Evolutionary conservation across 805 yeast species (phyloP).

Genomic region (Starmerella ratchasimensis): DNA sequence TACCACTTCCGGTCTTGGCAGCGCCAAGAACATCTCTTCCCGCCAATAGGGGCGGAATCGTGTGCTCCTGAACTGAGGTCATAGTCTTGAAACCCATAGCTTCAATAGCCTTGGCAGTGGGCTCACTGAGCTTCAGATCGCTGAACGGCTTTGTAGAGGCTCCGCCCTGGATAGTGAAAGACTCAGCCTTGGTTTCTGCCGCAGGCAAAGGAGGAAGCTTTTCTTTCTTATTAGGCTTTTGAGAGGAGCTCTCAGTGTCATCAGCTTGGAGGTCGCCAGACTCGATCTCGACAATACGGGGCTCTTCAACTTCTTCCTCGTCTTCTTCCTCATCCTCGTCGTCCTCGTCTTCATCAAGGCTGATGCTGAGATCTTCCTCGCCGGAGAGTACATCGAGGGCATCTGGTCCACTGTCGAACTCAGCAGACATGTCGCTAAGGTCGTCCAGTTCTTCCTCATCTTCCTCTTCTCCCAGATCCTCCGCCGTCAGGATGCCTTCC

Average conservation of each 20-base stretch:
- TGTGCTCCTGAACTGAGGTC: slow-evolving; percentile 92
- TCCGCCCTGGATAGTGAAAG: slow-evolving; percentile 18
- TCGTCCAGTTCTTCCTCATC: slow-evolving; percentile 5
- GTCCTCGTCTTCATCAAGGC: slow-evolving; percentile 2
- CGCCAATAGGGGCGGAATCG: slow-evolving; percentile 91
- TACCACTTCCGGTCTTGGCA: slow-evolving; percentile 99
- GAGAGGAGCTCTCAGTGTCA: neutral
- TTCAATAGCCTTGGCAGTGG: slow-evolving; percentile 65
- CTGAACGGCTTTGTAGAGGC: slow-evolving; percentile 27
- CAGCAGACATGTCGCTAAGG: slow-evolving; percentile 1
- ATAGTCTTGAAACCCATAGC: slow-evolving; percentile 82
- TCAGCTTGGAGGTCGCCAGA: neutral
- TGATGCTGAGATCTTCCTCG: neutral
- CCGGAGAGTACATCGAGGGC: slow-evolving; percentile 1
- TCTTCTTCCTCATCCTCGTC: slow-evolving; percentile 1
- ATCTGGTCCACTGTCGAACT: neutral
- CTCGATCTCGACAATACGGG: slow-evolving; percentile 1
- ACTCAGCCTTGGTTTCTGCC: slow-evolving; percentile 11
- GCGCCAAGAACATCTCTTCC: slow-evolving; percentile 98
- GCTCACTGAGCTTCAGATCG: slow-evolving; percentile 58
- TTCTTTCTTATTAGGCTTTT: neutral
- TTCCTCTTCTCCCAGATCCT: slow-evolving; percentile 11
- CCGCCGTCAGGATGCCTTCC: slow-evolving; percentile 14
- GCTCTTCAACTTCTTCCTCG: slow-evolving; percentile 2
- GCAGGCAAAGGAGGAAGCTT: neutral